Conservation (phyloP, 2,329 filamentous ascomycete species). For the Fusarium oxysporum region DNA sequence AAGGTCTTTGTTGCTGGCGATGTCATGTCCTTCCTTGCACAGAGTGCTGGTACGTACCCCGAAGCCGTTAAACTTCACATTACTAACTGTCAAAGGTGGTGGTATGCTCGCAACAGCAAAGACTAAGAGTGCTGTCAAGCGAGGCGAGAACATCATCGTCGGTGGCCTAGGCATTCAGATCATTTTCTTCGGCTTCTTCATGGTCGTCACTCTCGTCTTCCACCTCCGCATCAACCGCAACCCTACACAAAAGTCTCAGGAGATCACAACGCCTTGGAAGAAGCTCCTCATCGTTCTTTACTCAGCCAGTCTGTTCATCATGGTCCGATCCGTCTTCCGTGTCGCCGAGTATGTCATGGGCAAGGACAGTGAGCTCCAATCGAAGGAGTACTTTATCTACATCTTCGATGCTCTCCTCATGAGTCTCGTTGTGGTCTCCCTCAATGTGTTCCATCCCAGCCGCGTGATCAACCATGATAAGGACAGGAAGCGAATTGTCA, state of each 20-base stretch:
- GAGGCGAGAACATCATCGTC: slow-evolving; percentile 62
- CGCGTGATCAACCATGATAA: slow-evolving; percentile 38
- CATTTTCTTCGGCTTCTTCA: slow-evolving; percentile 65
- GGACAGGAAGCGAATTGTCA: slow-evolving; percentile 37
- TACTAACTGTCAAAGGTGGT: slow-evolving; percentile 33
- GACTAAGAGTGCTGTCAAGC: slow-evolving; percentile 43
- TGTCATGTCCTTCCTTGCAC: slow-evolving; percentile 57
- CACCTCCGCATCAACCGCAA: slow-evolving; percentile 50
- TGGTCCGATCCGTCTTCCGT: slow-evolving; percentile 56
- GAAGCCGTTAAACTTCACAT: background rate
- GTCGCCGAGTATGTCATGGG: slow-evolving; percentile 57
- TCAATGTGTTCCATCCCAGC: slow-evolving; percentile 46
- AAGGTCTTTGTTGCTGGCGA: slow-evolving; percentile 64
- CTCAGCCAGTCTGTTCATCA: slow-evolving; percentile 50
- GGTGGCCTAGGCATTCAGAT: slow-evolving; percentile 66
- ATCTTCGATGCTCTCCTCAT: slow-evolving; percentile 55
- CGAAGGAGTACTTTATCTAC: slow-evolving; percentile 52
- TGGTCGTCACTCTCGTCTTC: slow-evolving; percentile 60
- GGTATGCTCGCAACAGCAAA: slow-evolving; percentile 44
- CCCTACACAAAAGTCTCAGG: slow-evolving; percentile 31
- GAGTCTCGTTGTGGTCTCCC: slow-evolving; percentile 42
- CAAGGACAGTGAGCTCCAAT: slow-evolving; percentile 49
- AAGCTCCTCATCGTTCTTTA: slow-evolving; percentile 47
- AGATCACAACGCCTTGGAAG: slow-evolving; percentile 47
- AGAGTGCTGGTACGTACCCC: slow-evolving; percentile 42